Conservation (phyloP, 495 filamentous ascomycete species). For the Poronia punctata region DNA sequence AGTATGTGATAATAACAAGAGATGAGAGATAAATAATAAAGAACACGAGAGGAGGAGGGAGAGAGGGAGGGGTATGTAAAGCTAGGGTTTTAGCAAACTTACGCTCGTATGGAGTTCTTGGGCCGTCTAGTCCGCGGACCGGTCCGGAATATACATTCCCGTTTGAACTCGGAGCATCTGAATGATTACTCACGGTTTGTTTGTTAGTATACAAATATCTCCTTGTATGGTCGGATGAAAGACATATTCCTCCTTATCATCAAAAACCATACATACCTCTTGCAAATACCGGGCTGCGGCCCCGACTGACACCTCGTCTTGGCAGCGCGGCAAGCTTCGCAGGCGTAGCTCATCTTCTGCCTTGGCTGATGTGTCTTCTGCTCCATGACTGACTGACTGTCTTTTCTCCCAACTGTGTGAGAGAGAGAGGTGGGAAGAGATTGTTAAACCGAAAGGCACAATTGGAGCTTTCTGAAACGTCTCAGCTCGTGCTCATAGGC, state of each 20-base stretch:
- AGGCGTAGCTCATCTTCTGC: conserved; percentile 35
- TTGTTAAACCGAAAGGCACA: no score
- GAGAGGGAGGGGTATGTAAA: no score
- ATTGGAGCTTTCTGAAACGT: no score
- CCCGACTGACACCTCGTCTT: conserved; percentile 41
- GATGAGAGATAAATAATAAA: not conserved
- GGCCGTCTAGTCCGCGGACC: conserved; percentile 37
- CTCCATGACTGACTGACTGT: conserved; percentile 4
- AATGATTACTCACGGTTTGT: not conserved
- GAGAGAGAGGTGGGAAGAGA: no score
- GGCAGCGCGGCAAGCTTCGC: conserved; percentile 39
- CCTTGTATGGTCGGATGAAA: no score
- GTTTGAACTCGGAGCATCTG: conserved; percentile 41
- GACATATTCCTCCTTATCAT: no score
- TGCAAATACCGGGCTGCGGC: conserved; percentile 36
- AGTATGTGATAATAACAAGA: not conserved
- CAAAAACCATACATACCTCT: no score
- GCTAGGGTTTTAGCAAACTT: conserved; percentile 17
- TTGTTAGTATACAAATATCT: not conserved
- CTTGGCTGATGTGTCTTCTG: conserved; percentile 3
- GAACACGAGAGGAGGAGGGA: not conserved
- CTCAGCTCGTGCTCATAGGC: no score
- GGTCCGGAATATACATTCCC: conserved; percentile 42
- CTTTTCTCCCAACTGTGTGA: no score
- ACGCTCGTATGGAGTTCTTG: conserved; percentile 26